These are phyloP conservation scores for Citrus glauca DNA, from an alignment of 345 rosid genomes.

Conservation along the genomic window DNA sequence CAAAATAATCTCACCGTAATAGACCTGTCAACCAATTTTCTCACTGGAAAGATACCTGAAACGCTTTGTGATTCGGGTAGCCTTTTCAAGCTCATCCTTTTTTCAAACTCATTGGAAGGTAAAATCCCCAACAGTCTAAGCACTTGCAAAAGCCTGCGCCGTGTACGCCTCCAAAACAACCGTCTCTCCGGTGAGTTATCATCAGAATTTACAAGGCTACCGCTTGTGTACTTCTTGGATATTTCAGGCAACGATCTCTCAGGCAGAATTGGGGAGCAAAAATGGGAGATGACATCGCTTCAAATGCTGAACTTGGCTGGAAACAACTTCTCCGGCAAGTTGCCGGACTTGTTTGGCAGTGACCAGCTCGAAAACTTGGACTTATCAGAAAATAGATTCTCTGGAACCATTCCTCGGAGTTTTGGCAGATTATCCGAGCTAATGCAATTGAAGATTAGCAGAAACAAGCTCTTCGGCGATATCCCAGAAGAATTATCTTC, in stretches of 20 bases:
- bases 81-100: constrained; percentile 79
- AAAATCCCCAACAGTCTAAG: constrained; percentile 52
- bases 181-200: constrained; percentile 53
- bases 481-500: constrained; percentile 68
- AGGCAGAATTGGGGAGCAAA: constrained; percentile 43
- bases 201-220: constrained; percentile 44
- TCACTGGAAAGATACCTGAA: constrained; percentile 65
- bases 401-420: constrained; percentile 47
- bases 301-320: constrained; percentile 67
- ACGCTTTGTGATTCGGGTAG: constrained; percentile 58
- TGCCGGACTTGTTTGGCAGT: constrained; percentile 59
- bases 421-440: constrained; percentile 45
- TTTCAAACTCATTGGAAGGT: constrained; percentile 64
- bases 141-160: constrained; percentile 53
- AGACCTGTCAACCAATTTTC: constrained; percentile 82
- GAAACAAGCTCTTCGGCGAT: constrained; percentile 53
- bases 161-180: constrained; percentile 77
- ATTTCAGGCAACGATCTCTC: constrained; percentile 63
- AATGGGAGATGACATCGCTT: constrained; percentile 72
- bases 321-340: constrained; percentile 54
- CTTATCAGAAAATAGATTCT: constrained; percentile 54
- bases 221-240: constrained; percentile 73
- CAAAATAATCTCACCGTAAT: constrained; percentile 61
- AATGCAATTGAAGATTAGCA: constrained; percentile 54
- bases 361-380: constrained; percentile 59